phyloP scores from a whole-genome alignment of 352 stramenopile genomes.

The Phytopythium delawarense region DNA sequence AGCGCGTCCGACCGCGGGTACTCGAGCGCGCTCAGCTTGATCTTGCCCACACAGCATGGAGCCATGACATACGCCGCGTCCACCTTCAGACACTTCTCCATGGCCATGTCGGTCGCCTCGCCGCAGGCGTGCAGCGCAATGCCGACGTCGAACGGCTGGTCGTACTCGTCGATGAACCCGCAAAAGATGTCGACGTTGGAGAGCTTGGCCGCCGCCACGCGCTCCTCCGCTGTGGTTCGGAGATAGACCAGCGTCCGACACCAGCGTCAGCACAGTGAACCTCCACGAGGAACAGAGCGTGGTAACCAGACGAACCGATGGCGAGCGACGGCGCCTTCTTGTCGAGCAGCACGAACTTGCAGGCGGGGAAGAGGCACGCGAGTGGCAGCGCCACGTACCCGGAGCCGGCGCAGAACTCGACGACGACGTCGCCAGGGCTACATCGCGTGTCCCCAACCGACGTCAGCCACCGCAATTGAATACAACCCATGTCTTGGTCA shows the following conservation, averaged over 20 bases:
- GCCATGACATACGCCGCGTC: constrained; percentile 69
- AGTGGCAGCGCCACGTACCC: constrained; percentile 75
- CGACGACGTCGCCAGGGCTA: constrained; percentile 66
- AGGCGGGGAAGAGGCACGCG: constrained; percentile 67
- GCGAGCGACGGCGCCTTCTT: constrained; percentile 74
- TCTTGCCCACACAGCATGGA: constrained; percentile 79
- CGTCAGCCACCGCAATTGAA: constrained; percentile 8
- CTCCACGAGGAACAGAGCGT: background rate
- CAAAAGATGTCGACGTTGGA: constrained; percentile 76
- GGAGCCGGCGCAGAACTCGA: constrained; percentile 80
- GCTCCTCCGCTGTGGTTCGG: constrained; percentile 36
- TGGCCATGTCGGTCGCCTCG: constrained; percentile 79
- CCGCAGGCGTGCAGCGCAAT: constrained; percentile 80
- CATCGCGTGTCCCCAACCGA: background rate
- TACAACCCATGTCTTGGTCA: background rate
- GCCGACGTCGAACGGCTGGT: constrained; percentile 63
- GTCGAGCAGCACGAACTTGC: constrained; percentile 74
- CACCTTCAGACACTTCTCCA: constrained; percentile 63
- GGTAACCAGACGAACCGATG: constrained; percentile 36
- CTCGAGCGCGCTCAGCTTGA: constrained; percentile 54
- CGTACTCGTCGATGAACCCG: constrained; percentile 70
- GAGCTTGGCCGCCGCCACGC: constrained; percentile 49
- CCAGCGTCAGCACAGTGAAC: background rate
- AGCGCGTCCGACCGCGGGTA: constrained; percentile 62
- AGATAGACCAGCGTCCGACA: no score